These are phyloP conservation scores for Chytriomyces sp. DNA, from an alignment of 192 early-diverging fungal genomes.

Conservation along the genomic window DNA sequence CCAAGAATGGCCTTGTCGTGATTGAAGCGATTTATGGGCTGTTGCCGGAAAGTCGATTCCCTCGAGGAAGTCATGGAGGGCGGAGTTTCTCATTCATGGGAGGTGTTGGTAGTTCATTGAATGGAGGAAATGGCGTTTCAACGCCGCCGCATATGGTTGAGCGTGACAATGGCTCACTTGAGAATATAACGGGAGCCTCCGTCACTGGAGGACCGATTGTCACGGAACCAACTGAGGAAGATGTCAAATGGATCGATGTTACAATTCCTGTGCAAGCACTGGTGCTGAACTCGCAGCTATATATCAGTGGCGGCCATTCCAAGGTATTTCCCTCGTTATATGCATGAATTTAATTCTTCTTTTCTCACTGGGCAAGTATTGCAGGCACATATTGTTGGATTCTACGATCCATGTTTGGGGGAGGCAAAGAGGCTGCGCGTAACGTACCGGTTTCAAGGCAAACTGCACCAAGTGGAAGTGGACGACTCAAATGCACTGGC, in stretches of 20 bases:
- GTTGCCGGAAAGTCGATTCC: slow-evolving; percentile 49
- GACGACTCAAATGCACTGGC: slow-evolving; percentile 80
- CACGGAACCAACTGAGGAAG: neutral
- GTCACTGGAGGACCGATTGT: neutral
- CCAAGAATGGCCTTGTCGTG: slow-evolving; percentile 79
- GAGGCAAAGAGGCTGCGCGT: slow-evolving; percentile 82
- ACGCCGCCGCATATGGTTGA: slow-evolving; percentile 32
- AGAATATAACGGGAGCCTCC: slow-evolving; percentile 20
- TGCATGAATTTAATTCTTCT: too few relatives aligned
- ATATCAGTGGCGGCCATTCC: slow-evolving; percentile 82
- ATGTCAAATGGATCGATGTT: slow-evolving; percentile 72
- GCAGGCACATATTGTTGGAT: slow-evolving; percentile 84
- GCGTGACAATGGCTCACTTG: slow-evolving; percentile 23
- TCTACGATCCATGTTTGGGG: slow-evolving; percentile 95
- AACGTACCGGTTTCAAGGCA: slow-evolving; percentile 81
- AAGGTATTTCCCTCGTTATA: slow-evolving; percentile 62
- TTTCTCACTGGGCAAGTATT: slow-evolving; percentile 1
- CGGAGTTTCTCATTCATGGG: neutral
- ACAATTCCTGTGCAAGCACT: slow-evolving; percentile 84
- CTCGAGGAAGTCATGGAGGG: neutral
- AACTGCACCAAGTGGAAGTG: slow-evolving; percentile 79
- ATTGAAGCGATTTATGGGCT: slow-evolving; percentile 88
- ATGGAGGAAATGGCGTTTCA: neutral
- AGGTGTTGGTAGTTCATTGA: neutral
- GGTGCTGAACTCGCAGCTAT: slow-evolving; percentile 84